Percentiles rank a stretch among this genome's conserved stretches.
phyloP scores from a whole-genome alignment of 495 filamentous ascomycete species.

The Friedmanniomyces endolithicus region DNA sequence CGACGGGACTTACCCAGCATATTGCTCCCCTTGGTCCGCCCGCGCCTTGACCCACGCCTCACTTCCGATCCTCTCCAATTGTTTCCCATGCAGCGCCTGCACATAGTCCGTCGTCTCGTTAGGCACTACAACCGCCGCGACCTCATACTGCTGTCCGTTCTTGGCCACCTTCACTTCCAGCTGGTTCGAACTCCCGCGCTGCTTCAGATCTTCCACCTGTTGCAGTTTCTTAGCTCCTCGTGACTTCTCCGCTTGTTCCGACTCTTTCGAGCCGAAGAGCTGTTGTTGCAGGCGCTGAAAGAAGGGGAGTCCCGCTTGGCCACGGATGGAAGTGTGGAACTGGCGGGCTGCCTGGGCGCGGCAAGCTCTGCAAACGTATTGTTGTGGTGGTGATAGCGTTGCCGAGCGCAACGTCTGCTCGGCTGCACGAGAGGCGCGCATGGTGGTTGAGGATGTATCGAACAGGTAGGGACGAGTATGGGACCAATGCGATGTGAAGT shows the following conservation, averaged over 20 bases:
- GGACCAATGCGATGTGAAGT: too few species aligned
- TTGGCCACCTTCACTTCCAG: conserved; percentile 20
- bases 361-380: conserved; percentile 18
- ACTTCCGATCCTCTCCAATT: conserved; percentile 43
- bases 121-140: conserved; percentile 12
- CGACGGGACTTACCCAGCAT: conserved; percentile 7
- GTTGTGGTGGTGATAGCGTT: not conserved
- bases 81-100: conserved; percentile 45
- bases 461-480: too few species aligned
- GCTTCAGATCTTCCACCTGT: not conserved
- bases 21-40: conserved; percentile 28
- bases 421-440: not conserved
- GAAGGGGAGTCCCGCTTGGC: conserved; percentile 3
- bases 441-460: not conserved
- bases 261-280: conserved; percentile 10
- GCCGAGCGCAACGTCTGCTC: conserved; percentile 15
- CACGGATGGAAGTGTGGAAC: conserved; percentile 10
- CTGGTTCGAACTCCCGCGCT: not conserved
- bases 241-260: not conserved
- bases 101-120: conserved; percentile 33
- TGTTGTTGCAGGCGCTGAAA: conserved; percentile 4
- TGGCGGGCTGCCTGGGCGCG: conserved; percentile 11
- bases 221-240: conserved; percentile 1
- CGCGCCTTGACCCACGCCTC: conserved; percentile 38
- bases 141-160: conserved; percentile 17